These are phyloP conservation scores for Cercospora brassicicola DNA, from an alignment of 2,329 filamentous ascomycete species.

Conservation along the genomic window DNA sequence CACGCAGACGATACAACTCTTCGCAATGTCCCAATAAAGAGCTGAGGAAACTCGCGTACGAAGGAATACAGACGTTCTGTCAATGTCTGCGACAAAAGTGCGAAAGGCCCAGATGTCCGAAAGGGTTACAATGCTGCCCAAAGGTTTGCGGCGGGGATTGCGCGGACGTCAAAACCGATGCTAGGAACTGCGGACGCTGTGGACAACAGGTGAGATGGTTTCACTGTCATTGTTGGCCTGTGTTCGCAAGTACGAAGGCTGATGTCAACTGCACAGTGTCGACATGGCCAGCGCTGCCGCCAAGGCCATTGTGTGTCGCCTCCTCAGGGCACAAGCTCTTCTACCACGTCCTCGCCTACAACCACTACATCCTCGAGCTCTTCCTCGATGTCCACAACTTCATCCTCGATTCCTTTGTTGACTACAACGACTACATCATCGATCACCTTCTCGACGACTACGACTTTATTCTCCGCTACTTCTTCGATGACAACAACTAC, in stretches of 20 bases:
- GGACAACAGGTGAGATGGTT: not conserved
- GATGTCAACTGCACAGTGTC: not conserved
- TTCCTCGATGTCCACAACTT: too few species aligned
- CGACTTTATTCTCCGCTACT: not conserved
- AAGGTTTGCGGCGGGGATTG: not conserved
- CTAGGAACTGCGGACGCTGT: not conserved
- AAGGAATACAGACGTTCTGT: too few species aligned
- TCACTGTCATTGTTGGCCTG: not conserved
- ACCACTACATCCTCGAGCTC: not conserved
- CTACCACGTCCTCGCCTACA: not conserved
- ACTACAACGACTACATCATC: not conserved
- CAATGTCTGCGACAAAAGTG: not conserved
- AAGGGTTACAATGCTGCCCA: not conserved
- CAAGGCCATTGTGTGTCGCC: not conserved
- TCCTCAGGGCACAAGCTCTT: not conserved
- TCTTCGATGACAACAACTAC: not conserved
- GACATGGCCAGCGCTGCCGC: not conserved
- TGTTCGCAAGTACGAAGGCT: not conserved
- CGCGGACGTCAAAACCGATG: not conserved
- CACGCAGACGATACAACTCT: too few species aligned
- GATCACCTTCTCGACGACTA: too few species aligned
- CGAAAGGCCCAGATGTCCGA: not conserved
- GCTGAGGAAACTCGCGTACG: too few species aligned
- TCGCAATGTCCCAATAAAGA: too few species aligned
- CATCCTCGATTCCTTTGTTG: too few species aligned